Conservation (phyloP, 805 yeast species). For the Middelhovenomyces tepae region DNA sequence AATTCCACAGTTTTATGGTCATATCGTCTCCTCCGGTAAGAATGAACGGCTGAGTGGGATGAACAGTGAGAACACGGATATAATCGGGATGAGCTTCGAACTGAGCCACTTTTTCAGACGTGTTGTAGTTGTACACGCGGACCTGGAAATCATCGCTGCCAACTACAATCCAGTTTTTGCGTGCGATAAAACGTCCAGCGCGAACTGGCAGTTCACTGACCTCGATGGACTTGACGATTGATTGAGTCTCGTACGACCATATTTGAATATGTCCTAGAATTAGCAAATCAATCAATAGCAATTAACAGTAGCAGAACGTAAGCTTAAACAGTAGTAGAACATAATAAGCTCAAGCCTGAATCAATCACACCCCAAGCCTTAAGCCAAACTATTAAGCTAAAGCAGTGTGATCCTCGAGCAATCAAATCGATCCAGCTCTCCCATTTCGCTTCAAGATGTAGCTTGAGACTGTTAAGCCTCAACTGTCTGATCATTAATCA, state of each 20-base stretch:
- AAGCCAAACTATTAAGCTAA: no score
- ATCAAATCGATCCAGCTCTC: no score
- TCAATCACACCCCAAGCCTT: no score
- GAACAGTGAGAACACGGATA: conserved; percentile 86
- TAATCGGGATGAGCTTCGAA: conserved; percentile 98
- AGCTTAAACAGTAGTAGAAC: no score
- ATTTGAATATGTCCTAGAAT: conserved; percentile 69
- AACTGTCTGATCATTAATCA: neutral
- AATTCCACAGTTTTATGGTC: conserved; percentile 90
- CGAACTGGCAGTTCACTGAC: conserved; percentile 96
- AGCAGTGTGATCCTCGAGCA: no score
- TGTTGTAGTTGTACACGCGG: conserved; percentile 88
- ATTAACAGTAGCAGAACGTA: neutral
- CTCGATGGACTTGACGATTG: conserved; percentile 80
- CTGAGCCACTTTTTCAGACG: conserved; percentile 89
- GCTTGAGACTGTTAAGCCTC: neutral
- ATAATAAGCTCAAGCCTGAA: no score
- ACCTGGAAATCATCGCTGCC: conserved; percentile 95
- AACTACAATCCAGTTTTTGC: conserved; percentile 94
- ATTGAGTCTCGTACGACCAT: conserved; percentile 84
- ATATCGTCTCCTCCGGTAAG: conserved; percentile 88
- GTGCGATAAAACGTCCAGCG: conserved; percentile 88
- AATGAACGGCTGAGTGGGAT: conserved; percentile 84
- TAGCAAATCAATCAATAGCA: neutral
- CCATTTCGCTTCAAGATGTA: no score